Percentiles rank a stretch among this genome's conserved stretches.
Evolutionary conservation across 2,329 filamentous ascomycete species (phyloP).

Genomic region (Beauveria scarabaeidicola): DNA sequence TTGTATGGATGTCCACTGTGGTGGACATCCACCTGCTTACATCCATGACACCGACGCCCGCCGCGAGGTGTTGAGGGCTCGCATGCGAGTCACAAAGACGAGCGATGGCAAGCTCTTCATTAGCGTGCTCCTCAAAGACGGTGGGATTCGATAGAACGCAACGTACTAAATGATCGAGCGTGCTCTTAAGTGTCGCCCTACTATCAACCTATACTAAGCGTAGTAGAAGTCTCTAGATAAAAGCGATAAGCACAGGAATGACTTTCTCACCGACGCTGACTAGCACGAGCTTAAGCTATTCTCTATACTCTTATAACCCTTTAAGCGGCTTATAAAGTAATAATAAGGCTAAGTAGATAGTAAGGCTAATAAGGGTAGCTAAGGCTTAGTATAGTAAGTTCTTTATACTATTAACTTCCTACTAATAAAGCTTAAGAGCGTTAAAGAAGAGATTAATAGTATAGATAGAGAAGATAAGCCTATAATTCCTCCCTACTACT

Average conservation of each 20-base stretch:
- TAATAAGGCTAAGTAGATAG: neutral
- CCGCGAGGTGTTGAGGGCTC: neutral
- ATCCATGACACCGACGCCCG: too few relatives aligned
- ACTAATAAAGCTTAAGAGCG: too few relatives aligned
- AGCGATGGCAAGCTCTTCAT: neutral
- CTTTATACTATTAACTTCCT: too few relatives aligned
- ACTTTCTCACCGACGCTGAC: neutral
- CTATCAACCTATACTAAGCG: neutral
- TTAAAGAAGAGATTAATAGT: too few relatives aligned
- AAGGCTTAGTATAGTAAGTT: too few relatives aligned
- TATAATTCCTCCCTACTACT: too few relatives aligned
- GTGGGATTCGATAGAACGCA: neutral
- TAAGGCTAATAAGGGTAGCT: too few relatives aligned
- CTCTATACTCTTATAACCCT: neutral
- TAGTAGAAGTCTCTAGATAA: neutral
- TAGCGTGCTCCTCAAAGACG: neutral
- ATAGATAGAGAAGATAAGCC: too few relatives aligned
- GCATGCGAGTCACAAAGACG: neutral
- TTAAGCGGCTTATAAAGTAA: slow-evolving; percentile 8
- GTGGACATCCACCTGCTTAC: too few relatives aligned
- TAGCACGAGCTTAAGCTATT: slow-evolving; percentile 5
- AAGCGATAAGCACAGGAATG: neutral
- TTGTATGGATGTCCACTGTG: too few relatives aligned
- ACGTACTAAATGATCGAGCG: neutral
- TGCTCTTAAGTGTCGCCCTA: neutral